Conservation (phyloP, 345 rosid genomes). For the Gossypioides kirkii region DNA sequence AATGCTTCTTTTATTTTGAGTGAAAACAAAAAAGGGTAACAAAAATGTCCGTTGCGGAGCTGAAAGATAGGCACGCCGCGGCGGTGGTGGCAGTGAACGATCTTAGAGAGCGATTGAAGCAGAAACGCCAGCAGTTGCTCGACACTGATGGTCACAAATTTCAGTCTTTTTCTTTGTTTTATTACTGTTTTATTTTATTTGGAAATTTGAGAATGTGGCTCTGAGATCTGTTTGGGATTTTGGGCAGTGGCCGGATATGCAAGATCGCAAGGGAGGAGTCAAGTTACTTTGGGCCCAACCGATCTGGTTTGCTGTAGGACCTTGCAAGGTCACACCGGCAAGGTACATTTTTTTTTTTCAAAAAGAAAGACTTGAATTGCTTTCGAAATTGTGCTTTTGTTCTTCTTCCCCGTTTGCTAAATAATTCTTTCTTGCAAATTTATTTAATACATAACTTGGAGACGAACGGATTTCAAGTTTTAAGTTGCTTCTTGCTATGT, state of each 20-base stretch:
- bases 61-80: conserved; percentile 74
- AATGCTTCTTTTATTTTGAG: conserved; percentile 9
- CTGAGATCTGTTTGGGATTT: conserved; percentile 24
- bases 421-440: neutral
- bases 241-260: conserved; percentile 69
- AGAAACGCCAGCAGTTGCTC: conserved; percentile 72
- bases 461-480: neutral
- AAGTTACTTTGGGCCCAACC: conserved; percentile 72
- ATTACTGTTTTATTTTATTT: neutral
- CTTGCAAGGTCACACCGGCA: conserved; percentile 94
- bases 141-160: conserved; percentile 63
- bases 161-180: neutral
- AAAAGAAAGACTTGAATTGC: neutral
- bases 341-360: conserved; percentile 31
- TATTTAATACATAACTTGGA: neutral
- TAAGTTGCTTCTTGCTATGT: neutral
- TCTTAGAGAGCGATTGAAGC: conserved; percentile 70
- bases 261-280: conserved; percentile 54
- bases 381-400: neutral
- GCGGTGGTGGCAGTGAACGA: conserved; percentile 61
- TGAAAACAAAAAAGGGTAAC: conserved; percentile 16
- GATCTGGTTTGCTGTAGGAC: conserved; percentile 96
- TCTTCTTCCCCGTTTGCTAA: neutral
- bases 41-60: conserved; percentile 77
- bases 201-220: conserved; percentile 8